Percentiles rank a stretch among this genome's conserved stretches.
Conservation (phyloP, 306 rosid genomes). For the Biancaea sappan region DNA sequence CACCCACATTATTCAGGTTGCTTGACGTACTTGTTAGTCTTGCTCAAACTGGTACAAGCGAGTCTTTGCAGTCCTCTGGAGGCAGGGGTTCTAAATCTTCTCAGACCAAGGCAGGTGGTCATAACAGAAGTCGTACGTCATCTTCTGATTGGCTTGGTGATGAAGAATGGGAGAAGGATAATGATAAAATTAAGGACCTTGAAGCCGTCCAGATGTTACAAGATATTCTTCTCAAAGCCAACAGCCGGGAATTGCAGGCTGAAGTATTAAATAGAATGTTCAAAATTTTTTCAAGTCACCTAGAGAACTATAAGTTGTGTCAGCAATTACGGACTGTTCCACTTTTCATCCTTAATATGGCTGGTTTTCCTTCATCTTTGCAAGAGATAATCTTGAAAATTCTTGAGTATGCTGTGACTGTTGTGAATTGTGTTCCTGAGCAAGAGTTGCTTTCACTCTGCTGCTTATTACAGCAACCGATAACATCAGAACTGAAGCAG, state of each 20-base stretch:
- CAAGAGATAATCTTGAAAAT: constrained; percentile 94
- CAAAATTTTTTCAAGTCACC: constrained; percentile 91
- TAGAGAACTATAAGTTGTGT: constrained; percentile 92
- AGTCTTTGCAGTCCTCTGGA: constrained; percentile 58
- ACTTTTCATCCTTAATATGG: constrained; percentile 96
- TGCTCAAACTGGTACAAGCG: constrained; percentile 88
- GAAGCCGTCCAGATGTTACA: constrained; percentile 99
- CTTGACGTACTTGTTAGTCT: constrained; percentile 95
- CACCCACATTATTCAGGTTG: constrained; percentile 85
- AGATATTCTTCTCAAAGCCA: constrained; percentile 92
- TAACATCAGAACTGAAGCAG: constrained; percentile 84
- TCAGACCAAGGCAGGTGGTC: constrained; percentile 66
- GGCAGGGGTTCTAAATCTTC: constrained; percentile 72
- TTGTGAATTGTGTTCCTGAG: constrained; percentile 98
- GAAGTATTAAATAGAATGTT: constrained; percentile 97
- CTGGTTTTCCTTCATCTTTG: constrained; percentile 76
- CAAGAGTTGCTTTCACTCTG: constrained; percentile 98
- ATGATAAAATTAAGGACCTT: constrained; percentile 91
- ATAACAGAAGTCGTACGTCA: constrained; percentile 67
- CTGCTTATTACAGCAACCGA: constrained; percentile 97
- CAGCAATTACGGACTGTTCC: constrained; percentile 96
- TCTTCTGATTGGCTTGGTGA: constrained; percentile 82
- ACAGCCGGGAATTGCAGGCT: constrained; percentile 81
- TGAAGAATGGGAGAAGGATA: constrained; percentile 91
- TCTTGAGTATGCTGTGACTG: constrained; percentile 99